Percentiles rank a stretch among this genome's conserved stretches.
Evolutionary conservation across 202 grass and related monocot species (phyloP).

Genomic region (Schoenoplectus tabernaemontani): DNA sequence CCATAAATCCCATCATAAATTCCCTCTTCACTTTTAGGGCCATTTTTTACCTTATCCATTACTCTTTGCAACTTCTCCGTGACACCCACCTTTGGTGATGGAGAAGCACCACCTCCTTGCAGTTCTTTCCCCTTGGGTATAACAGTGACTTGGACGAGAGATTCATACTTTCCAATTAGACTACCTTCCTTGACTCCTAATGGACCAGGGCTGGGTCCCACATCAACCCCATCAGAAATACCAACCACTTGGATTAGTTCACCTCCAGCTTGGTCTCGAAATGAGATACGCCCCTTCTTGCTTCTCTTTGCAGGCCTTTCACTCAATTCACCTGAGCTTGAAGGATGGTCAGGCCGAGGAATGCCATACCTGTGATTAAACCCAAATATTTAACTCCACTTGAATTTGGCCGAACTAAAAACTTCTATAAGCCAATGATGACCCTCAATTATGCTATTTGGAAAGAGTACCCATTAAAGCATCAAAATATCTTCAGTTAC

Average conservation of each 20-base stretch:
- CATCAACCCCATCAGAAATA: slow-evolving; percentile 82
- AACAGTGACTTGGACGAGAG: slow-evolving; percentile 82
- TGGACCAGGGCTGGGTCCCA: slow-evolving; percentile 87
- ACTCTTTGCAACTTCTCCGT: slow-evolving; percentile 64
- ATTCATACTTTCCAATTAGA: slow-evolving; percentile 97
- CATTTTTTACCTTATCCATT: slow-evolving; percentile 80
- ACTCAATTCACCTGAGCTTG: slow-evolving; percentile 12
- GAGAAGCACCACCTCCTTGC: slow-evolving; percentile 26
- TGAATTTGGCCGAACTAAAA: neutral
- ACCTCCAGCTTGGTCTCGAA: slow-evolving; percentile 78
- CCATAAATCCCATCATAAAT: slow-evolving; percentile 89
- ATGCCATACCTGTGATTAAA: slow-evolving; percentile 20
- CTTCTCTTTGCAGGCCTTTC: slow-evolving; percentile 62
- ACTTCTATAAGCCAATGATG: neutral
- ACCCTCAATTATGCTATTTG: neutral
- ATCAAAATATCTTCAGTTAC: neutral
- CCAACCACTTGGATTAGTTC: slow-evolving; percentile 93
- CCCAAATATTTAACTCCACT: neutral
- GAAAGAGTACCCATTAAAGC: neutral
- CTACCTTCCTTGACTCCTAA: slow-evolving; percentile 92
- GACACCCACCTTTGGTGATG: slow-evolving; percentile 42
- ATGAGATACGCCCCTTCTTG: slow-evolving; percentile 59
- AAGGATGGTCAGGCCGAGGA: slow-evolving; percentile 9
- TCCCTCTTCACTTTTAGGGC: slow-evolving; percentile 35
- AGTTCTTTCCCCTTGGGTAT: slow-evolving; percentile 95